Conservation (phyloP, 345 rosid genomes). For the Mallotus nudiflorus region DNA sequence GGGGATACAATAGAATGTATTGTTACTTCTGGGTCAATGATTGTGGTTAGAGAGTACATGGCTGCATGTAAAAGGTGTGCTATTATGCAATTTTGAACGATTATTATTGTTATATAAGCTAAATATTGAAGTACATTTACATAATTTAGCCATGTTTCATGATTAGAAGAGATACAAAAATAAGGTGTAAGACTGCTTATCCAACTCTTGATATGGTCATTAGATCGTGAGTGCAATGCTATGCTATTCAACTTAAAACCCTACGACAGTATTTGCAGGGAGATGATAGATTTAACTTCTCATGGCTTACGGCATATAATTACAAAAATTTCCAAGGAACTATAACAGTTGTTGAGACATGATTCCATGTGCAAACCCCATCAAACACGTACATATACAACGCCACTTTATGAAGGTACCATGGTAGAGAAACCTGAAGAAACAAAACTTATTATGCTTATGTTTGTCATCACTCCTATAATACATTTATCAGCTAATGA, state of each 20-base stretch:
- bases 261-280: background rate
- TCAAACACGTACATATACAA: constrained; percentile 1
- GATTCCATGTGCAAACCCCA: background rate
- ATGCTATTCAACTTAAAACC: background rate
- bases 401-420: background rate
- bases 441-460: constrained; percentile 34
- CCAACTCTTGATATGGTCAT: no score
- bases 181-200: no score
- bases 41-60: background rate
- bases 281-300: background rate
- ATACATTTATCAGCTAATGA: constrained; percentile 31
- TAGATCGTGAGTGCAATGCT: background rate
- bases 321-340: constrained; percentile 17
- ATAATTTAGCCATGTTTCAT: background rate
- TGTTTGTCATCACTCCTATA: constrained; percentile 26
- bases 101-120: no score
- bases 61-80: background rate
- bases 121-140: no score
- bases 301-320: background rate
- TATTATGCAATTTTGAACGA: background rate
- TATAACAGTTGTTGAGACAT: background rate
- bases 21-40: background rate
- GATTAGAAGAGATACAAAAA: no score
- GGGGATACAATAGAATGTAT: background rate
- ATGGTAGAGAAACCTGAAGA: constrained; percentile 20